A percentile compares a stretch with the other conserved stretches of the same genome.
These are phyloP conservation scores for Colletotrichum godetiae DNA, from an alignment of 2,329 filamentous ascomycete genomes.

Conservation along the genomic window DNA sequence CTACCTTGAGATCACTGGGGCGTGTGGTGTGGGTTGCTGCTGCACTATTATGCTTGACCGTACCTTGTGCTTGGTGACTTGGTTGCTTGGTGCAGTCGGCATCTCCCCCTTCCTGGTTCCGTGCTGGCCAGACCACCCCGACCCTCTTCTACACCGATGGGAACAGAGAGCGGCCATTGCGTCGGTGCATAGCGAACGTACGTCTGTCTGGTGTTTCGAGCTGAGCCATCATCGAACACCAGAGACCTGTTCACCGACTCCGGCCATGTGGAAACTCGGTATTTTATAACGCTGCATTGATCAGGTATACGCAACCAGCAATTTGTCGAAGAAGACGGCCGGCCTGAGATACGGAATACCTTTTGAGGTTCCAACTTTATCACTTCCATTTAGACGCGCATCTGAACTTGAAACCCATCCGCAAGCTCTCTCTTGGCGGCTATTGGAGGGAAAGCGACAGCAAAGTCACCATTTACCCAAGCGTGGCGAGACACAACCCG, in stretches of 20 bases:
- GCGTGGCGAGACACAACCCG: not conserved
- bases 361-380: not conserved
- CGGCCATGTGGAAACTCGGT: conserved; percentile 28
- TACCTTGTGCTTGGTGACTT: no score
- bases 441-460: conserved; percentile 13
- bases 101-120: not conserved
- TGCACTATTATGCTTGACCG: no score
- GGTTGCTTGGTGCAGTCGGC: not conserved
- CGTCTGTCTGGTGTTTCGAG: conserved; percentile 35
- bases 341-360: no score
- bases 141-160: conserved; percentile 24
- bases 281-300: conserved; percentile 24
- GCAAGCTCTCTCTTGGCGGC: conserved; percentile 18
- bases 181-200: conserved; percentile 29
- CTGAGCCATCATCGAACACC: conserved; percentile 33
- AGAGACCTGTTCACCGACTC: conserved; percentile 30
- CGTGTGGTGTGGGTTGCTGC: no score
- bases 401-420: conserved; percentile 5
- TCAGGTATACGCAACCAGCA: conserved; percentile 17
- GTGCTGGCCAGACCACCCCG: conserved; percentile 22
- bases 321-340: not conserved
- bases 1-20: no score
- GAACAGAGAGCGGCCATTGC: conserved; percentile 29
- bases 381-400: not conserved
- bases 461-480: not conserved